A percentile compares a stretch with the other conserved stretches of the same genome.
These are phyloP conservation scores for Massarina eburnea DNA, from an alignment of 2,329 filamentous ascomycete species.

Conservation along the genomic window DNA sequence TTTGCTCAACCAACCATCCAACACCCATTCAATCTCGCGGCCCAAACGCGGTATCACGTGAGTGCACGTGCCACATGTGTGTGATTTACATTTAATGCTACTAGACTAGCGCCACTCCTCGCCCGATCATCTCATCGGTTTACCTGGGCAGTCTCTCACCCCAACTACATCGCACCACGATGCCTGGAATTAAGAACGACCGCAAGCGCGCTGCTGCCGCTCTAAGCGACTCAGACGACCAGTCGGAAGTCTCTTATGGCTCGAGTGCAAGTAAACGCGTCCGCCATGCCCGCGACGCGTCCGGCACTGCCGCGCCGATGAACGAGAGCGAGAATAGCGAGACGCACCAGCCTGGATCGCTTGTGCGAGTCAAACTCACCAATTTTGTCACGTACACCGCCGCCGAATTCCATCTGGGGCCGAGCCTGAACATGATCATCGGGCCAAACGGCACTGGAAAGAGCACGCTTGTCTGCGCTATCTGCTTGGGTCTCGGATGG, in stretches of 20 bases:
- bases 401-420: constrained; percentile 87
- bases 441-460: constrained; percentile 99
- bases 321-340: constrained; percentile 16
- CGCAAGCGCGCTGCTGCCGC: constrained; percentile 26
- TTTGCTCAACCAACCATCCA: too few relatives aligned
- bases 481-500: constrained; percentile 89
- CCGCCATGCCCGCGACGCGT: constrained; percentile 34
- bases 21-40: neutral
- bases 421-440: constrained; percentile 96
- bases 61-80: too few relatives aligned
- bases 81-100: neutral
- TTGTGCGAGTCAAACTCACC: constrained; percentile 79
- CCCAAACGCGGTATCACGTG: constrained; percentile 1
- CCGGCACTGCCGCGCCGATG: constrained; percentile 11
- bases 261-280: constrained; percentile 36
- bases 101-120: neutral
- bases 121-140: neutral
- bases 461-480: constrained; percentile 94
- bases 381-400: constrained; percentile 96
- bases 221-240: constrained; percentile 23
- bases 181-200: constrained; percentile 27
- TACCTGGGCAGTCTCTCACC: neutral
- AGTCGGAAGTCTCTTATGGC: constrained; percentile 18
- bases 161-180: constrained; percentile 6
- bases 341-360: constrained; percentile 69